phyloP scores from a whole-genome alignment of 345 rosid genomes.

The Moricandia arvensis region DNA sequence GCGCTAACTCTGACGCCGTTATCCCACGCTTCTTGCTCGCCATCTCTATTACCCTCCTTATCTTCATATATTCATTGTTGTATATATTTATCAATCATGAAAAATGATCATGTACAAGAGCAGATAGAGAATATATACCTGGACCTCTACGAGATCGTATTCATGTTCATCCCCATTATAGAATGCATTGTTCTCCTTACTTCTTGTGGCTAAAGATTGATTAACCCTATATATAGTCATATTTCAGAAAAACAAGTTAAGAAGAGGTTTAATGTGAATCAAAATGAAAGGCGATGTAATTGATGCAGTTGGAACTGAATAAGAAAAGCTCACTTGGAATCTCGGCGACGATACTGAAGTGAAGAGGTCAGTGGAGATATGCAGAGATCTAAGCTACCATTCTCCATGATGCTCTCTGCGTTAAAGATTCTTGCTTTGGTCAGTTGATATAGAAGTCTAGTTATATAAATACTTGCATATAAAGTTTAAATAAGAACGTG shows the following conservation, averaged over 20 bases:
- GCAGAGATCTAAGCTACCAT: conserved; percentile 30
- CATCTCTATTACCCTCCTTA: conserved; percentile 35
- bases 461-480: conserved; percentile 2
- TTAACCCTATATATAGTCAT: background rate
- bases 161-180: background rate
- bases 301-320: background rate
- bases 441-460: conserved; percentile 14
- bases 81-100: background rate
- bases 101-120: background rate
- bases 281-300: background rate
- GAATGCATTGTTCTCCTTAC: conserved; percentile 5
- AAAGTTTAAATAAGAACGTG: conserved; percentile 24
- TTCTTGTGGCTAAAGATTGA: background rate
- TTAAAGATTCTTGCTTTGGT: conserved; percentile 19
- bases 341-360: background rate
- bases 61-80: conserved; percentile 1
- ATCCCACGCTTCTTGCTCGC: conserved; percentile 22
- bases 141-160: conserved; percentile 30
- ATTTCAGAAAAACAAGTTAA: background rate
- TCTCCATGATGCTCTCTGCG: conserved; percentile 11
- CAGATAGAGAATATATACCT: conserved; percentile 14
- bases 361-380: conserved; percentile 34
- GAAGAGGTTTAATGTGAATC: background rate
- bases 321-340: conserved; percentile 16
- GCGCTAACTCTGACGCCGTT: conserved; percentile 18